These are phyloP conservation scores for Takashimella tepidaria DNA, from an alignment of 1,284 basidiomycete species.

Conservation along the genomic window DNA sequence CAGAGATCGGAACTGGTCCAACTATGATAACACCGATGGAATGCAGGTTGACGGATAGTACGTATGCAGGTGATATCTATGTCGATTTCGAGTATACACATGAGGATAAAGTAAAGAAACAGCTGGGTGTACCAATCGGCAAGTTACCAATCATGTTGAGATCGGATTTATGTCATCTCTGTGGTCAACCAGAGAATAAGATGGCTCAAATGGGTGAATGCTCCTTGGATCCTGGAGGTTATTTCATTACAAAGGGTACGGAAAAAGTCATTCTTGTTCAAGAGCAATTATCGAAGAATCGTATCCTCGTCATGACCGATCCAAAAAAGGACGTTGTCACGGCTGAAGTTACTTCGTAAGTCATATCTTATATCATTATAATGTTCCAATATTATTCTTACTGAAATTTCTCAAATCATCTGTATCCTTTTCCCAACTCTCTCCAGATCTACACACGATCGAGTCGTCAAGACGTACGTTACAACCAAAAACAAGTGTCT, in stretches of 20 bases:
- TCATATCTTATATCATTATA: constrained; percentile 19
- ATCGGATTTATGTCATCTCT: constrained; percentile 88
- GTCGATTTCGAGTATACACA: constrained; percentile 96
- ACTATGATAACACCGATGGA: constrained; percentile 91
- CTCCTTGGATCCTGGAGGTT: constrained; percentile 95
- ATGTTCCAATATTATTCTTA: too few relatives aligned
- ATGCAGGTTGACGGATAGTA: constrained; percentile 92
- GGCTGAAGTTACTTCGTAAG: constrained; percentile 94
- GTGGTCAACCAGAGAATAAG: constrained; percentile 69
- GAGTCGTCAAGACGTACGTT: constrained; percentile 99
- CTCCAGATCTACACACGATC: constrained; percentile 85
- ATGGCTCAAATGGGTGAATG: constrained; percentile 93
- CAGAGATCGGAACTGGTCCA: constrained; percentile 60
- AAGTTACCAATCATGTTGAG: constrained; percentile 94
- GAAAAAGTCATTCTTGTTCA: constrained; percentile 99
- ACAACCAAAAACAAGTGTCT: constrained; percentile 89
- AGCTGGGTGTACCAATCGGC: constrained; percentile 82
- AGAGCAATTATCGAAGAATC: constrained; percentile 98
- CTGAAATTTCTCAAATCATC: background rate
- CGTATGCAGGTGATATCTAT: constrained; percentile 88
- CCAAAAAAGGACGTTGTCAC: constrained; percentile 85
- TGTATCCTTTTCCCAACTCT: background rate
- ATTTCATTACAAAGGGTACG: constrained; percentile 98
- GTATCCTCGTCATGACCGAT: constrained; percentile 97
- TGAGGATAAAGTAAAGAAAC: constrained; percentile 80